phyloP scores from a whole-genome alignment of 2,329 filamentous ascomycete species.

The Clarireedia homoeocarpa region DNA sequence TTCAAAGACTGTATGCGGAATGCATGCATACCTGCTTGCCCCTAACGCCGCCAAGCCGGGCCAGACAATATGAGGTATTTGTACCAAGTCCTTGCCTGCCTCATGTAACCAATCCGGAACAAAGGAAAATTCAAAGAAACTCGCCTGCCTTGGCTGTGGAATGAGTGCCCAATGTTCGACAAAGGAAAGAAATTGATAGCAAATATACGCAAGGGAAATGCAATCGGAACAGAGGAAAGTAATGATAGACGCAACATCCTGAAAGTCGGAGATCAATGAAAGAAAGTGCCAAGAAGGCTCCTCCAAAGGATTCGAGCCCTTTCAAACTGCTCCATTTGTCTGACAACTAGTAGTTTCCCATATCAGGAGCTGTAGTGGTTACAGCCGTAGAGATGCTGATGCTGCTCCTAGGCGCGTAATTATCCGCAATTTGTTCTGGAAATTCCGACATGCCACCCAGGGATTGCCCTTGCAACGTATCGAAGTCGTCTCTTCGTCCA shows the following conservation, averaged over 20 bases:
- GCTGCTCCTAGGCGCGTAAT: not conserved
- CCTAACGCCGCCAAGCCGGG: not conserved
- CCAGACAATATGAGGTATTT: not conserved
- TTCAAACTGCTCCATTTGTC: not conserved
- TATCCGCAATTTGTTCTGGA: not conserved
- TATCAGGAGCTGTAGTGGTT: not conserved
- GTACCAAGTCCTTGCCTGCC: not conserved
- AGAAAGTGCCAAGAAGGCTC: too few species aligned
- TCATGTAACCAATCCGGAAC: not conserved
- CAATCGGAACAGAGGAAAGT: not conserved
- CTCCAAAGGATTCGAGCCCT: too few species aligned
- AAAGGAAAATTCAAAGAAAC: not conserved
- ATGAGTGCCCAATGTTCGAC: not conserved
- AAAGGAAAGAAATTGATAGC: not conserved
- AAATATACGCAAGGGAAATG: not conserved
- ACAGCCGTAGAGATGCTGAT: not conserved
- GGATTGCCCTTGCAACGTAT: not conserved
- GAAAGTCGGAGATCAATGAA: too few species aligned
- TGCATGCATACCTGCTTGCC: not conserved
- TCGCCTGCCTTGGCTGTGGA: not conserved
- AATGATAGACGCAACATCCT: not conserved
- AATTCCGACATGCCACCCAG: not conserved
- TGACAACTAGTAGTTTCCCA: not conserved
- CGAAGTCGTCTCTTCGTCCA: conserved; percentile 3
- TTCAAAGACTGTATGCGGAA: conserved; percentile 1